A percentile compares a stretch with the other conserved stretches of the same genome.
Conservation (phyloP, 345 rosid species). For the Capsella bursapastoris region DNA sequence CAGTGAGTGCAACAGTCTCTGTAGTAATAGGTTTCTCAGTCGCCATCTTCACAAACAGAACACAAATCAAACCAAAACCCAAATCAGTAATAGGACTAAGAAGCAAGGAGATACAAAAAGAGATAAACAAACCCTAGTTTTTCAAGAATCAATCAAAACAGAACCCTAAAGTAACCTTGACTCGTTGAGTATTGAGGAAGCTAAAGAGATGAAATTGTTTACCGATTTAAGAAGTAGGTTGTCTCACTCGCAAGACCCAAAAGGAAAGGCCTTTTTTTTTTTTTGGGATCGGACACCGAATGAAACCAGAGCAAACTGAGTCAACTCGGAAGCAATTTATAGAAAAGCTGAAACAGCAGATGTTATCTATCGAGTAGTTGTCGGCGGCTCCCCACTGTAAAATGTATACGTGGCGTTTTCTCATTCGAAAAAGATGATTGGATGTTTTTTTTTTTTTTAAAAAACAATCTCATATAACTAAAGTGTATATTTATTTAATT, state of each 20-base stretch:
- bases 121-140: not conserved
- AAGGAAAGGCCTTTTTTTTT: not conserved
- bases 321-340: slow-evolving; percentile 14
- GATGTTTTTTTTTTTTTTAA: no score
- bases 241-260: not conserved
- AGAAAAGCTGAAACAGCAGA: not conserved
- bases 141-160: slow-evolving; percentile 8
- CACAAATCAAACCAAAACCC: not conserved
- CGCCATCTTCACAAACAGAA: slow-evolving; percentile 55
- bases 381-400: no score
- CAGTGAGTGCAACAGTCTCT: slow-evolving; percentile 82
- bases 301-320: slow-evolving; percentile 25
- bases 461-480: no score
- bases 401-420: no score
- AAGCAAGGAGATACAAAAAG: not conserved
- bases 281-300: not conserved
- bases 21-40: slow-evolving; percentile 61
- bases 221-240: slow-evolving; percentile 17
- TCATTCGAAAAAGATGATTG: no score
- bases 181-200: slow-evolving; percentile 7
- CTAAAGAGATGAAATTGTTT: slow-evolving; percentile 22
- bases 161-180: not conserved
- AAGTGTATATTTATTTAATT: no score
- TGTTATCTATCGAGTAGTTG: no score
- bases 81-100: no score